These are phyloP conservation scores for Cutaneotrichosporon dermatis DNA, from an alignment of 1,284 basidiomycete species.

Conservation along the genomic window DNA sequence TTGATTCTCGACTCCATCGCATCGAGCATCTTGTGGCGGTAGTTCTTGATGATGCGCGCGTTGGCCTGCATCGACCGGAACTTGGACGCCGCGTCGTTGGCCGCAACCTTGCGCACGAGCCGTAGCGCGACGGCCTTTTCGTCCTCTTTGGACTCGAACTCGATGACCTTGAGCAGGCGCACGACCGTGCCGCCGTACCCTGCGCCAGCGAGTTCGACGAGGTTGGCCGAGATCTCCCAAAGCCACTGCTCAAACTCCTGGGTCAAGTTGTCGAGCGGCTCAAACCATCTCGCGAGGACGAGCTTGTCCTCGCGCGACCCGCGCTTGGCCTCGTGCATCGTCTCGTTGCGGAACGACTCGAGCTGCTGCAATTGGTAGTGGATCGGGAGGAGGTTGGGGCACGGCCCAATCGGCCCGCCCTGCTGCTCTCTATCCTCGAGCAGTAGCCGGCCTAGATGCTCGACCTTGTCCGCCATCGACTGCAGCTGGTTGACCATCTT, in stretches of 20 bases:
- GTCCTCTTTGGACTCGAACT: constrained; percentile 87
- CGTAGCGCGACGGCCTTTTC: constrained; percentile 92
- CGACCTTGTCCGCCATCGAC: constrained; percentile 80
- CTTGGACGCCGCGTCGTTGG: constrained; percentile 79
- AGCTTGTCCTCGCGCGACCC: constrained; percentile 57
- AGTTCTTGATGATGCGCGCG: constrained; percentile 91
- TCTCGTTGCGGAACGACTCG: constrained; percentile 88
- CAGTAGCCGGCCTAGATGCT: constrained; percentile 73
- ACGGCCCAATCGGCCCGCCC: constrained; percentile 71
- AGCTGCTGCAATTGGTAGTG: constrained; percentile 87
- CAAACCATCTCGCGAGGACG: constrained; percentile 75
- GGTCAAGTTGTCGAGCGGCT: constrained; percentile 77
- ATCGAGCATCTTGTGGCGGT: constrained; percentile 83
- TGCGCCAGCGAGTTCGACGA: constrained; percentile 74
- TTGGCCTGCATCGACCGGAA: constrained; percentile 90
- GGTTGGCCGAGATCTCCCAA: constrained; percentile 67
- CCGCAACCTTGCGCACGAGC: constrained; percentile 87
- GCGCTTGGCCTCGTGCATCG: constrained; percentile 87
- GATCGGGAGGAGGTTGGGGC: constrained; percentile 79
- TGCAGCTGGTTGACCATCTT: constrained; percentile 91
- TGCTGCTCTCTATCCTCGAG: constrained; percentile 59
- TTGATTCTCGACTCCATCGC: constrained; percentile 74
- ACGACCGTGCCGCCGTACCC: constrained; percentile 82
- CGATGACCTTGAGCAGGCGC: constrained; percentile 86
- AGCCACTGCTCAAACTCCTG: constrained; percentile 84